These are phyloP conservation scores for Fusarium subglutinans DNA, from an alignment of 2,329 filamentous ascomycete genomes.

Conservation along the genomic window DNA sequence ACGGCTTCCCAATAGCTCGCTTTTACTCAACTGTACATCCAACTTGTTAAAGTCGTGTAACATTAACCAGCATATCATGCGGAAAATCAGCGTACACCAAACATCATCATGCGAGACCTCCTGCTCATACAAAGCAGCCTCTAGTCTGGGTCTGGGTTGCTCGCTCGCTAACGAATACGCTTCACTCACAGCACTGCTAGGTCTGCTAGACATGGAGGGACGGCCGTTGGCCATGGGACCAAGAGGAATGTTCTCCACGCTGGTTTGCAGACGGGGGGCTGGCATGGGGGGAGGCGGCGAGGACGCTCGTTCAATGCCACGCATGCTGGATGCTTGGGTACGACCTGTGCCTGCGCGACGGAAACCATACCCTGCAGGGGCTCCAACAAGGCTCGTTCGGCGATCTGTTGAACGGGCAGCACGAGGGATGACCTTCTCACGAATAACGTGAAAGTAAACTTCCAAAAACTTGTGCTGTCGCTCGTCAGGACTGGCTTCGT, in stretches of 20 bases:
- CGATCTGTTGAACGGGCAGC: constrained; percentile 44
- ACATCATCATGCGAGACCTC: constrained; percentile 52
- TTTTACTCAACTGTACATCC: constrained; percentile 62
- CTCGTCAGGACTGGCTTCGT: constrained; percentile 57
- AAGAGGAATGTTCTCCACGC: constrained; percentile 15
- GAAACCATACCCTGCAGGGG: constrained; percentile 34
- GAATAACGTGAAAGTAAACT: constrained; percentile 60
- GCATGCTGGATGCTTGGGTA: constrained; percentile 39
- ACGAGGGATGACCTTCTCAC: constrained; percentile 50
- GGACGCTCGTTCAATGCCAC: constrained; percentile 12
- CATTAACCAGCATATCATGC: constrained; percentile 68
- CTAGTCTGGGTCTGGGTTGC: not conserved
- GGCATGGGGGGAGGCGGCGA: constrained; percentile 18
- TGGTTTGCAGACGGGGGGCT: constrained; percentile 15
- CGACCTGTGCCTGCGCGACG: constrained; percentile 34
- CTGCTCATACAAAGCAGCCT: constrained; percentile 34
- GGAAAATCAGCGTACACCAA: constrained; percentile 65
- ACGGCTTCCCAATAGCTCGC: constrained; percentile 62
- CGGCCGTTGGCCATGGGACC: constrained; percentile 10
- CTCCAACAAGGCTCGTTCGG: constrained; percentile 38
- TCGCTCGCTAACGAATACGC: constrained; percentile 17
- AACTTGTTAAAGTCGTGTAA: constrained; percentile 66
- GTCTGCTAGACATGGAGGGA: constrained; percentile 10
- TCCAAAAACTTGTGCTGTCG: constrained; percentile 61
- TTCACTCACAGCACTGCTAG: constrained; percentile 25